Evolutionary conservation across 768 basidiomycete species (phyloP), one percentile per base, ranked within the genome.

Genomic region (Boletus pseudopeckii): DNA sequence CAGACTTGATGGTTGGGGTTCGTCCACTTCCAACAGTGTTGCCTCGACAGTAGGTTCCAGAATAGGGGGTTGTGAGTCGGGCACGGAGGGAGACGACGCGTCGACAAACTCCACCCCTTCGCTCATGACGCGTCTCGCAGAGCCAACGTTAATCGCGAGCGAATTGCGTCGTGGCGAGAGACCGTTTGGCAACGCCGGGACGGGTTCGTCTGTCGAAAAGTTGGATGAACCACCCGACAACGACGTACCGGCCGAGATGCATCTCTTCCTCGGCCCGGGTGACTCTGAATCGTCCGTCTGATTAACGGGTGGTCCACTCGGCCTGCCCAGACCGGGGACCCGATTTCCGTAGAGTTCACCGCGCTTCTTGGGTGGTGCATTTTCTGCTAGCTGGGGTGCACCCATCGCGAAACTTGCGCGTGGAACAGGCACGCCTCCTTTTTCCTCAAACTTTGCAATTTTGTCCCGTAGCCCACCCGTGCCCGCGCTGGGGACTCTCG

Each of bases 381-480:
- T 74, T 24, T 77, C 78, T 33, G 76, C 67, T 24, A 69, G 65
- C n/a, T 80, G 82, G 4, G 86, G 85, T 11, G 79, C 80, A 15
- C 85, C 85, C 58, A 87, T 71, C 20, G 81, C 87, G 70, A 89
- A 88, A 56, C 85, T 83, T 5, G 85, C 85, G 45, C 86, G 75
- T n/a, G 89, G 90, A 36, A 82, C 80, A 15, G 89, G 89, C 1
- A 84, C 75, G 11, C 83, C 87, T 48, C 90, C 90, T 66, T 88
- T 85, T 70, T 77, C 77, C 71, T 92, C 90, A 53, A 92, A 92
- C 57, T 80, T 83, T 20, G 89, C 88, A 57, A 91, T 91, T 73
- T 82, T 90, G 66, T 86, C 88, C 20, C 80, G 74, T 10, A 82
- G 69, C 11, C 67, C 70, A 37, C 72, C 64, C 5, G 66, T 56